These are phyloP conservation scores for Helotiales sp. DNA, from an alignment of 2,329 filamentous ascomycete genomes.

Conservation along the genomic window DNA sequence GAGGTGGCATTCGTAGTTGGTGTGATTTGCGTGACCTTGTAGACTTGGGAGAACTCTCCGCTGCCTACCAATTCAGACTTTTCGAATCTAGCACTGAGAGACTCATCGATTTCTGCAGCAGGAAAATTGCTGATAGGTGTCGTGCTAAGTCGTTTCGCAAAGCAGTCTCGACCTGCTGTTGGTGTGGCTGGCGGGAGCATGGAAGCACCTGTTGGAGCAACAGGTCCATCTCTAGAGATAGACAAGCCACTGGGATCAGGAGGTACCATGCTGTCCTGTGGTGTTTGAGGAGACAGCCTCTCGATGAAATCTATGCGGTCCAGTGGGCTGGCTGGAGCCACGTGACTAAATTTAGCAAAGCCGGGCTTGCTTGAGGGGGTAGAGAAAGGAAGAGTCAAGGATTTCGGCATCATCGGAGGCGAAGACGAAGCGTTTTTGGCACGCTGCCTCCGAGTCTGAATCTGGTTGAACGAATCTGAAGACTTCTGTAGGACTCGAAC, in stretches of 20 bases:
- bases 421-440: conserved; percentile 32
- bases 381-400: conserved; percentile 33
- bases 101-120: conserved; percentile 73
- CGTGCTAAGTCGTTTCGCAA: conserved; percentile 59
- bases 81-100: conserved; percentile 73
- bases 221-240: conserved; percentile 59
- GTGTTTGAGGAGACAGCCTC: conserved; percentile 69
- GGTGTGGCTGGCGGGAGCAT: conserved; percentile 77
- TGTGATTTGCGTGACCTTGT: conserved; percentile 62
- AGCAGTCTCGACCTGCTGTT: conserved; percentile 59
- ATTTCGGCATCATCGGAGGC: conserved; percentile 28
- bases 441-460: conserved; percentile 39
- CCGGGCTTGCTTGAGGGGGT: conserved; percentile 39
- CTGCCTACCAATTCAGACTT: conserved; percentile 78
- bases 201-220: conserved; percentile 32
- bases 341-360: conserved; percentile 53
- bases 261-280: conserved; percentile 70
- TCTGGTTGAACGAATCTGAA: conserved; percentile 40
- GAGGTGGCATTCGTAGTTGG: conserved; percentile 42
- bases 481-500: conserved; percentile 36
- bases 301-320: conserved; percentile 53
- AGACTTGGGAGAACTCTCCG: conserved; percentile 94
- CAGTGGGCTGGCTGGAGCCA: conserved; percentile 61
- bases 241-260: conserved; percentile 82
- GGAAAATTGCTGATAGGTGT: conserved; percentile 69